Percentiles rank a stretch among this genome's conserved stretches.
Evolutionary conservation across 1,284 basidiomycete species (phyloP).

Genomic region (Cutaneotrichosporon cavernicola): DNA sequence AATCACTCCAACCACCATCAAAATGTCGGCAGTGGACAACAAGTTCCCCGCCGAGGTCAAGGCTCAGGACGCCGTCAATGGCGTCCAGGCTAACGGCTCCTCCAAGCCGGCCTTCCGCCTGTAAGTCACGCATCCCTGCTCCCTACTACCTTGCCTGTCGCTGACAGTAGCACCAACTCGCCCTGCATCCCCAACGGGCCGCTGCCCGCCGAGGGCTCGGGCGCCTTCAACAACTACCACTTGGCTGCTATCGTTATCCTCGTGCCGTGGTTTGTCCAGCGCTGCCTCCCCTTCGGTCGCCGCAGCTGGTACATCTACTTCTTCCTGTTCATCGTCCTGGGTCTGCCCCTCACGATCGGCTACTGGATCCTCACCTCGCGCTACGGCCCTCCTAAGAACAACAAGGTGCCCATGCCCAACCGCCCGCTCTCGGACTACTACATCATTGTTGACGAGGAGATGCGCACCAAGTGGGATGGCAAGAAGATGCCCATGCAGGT

Average conservation of each 20-base stretch:
- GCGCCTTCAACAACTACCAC: constrained; percentile 75
- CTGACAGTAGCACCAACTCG: constrained; percentile 34
- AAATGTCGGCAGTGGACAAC: constrained; percentile 12
- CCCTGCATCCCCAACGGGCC: constrained; percentile 67
- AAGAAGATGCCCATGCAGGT: constrained; percentile 97
- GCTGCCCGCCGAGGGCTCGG: constrained; percentile 82
- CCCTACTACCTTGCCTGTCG: not conserved
- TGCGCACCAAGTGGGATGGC: constrained; percentile 71
- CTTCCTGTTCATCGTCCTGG: constrained; percentile 69
- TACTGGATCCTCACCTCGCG: constrained; percentile 91
- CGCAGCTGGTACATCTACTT: constrained; percentile 71
- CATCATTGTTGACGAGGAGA: constrained; percentile 77
- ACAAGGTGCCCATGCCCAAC: constrained; percentile 81
- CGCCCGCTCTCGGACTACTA: constrained; percentile 87
- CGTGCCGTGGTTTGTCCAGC: constrained; percentile 78
- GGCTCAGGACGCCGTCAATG: not conserved
- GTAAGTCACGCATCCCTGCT: not conserved
- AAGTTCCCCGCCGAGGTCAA: constrained; percentile 1
- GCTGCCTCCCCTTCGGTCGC: constrained; percentile 65
- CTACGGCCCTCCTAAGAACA: constrained; percentile 78
- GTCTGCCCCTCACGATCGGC: constrained; percentile 71
- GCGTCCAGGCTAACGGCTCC: constrained; percentile 4
- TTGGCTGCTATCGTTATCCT: constrained; percentile 73
- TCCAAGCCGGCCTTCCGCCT: constrained; percentile 11
- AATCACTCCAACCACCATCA: not conserved